phyloP scores from a whole-genome alignment of 768 basidiomycete species.

The Trametes elegans region DNA sequence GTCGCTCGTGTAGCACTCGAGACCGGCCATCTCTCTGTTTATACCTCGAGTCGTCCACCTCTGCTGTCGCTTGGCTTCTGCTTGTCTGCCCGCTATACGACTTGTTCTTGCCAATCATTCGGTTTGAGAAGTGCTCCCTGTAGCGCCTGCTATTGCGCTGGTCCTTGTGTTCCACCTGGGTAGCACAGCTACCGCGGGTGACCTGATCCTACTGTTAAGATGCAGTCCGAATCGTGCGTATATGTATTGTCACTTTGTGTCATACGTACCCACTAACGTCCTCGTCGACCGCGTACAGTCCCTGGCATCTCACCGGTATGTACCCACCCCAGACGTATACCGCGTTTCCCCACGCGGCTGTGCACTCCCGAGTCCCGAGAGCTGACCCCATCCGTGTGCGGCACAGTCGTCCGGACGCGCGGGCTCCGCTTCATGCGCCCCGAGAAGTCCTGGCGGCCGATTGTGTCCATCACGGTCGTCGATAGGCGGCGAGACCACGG shows the following conservation, averaged over 20 bases:
- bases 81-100: not conserved
- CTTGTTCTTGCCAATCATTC: too few relatives aligned
- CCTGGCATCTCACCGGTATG: slow-evolving; percentile 31
- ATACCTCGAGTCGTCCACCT: not conserved
- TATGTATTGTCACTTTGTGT: not conserved
- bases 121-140: too few relatives aligned
- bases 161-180: too few relatives aligned
- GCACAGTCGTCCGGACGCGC: slow-evolving; percentile 39
- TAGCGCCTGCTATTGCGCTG: too few relatives aligned
- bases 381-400: not conserved
- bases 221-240: too few relatives aligned
- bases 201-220: too few relatives aligned
- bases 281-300: slow-evolving; percentile 13
- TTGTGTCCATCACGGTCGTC: slow-evolving; percentile 56
- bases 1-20: not conserved
- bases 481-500: slow-evolving; percentile 30
- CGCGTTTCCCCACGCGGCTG: too few relatives aligned
- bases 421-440: slow-evolving; percentile 45
- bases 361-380: too few relatives aligned
- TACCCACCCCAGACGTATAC: not conserved
- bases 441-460: slow-evolving; percentile 67
- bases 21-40: not conserved
- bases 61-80: too few relatives aligned
- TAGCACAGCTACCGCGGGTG: too few relatives aligned
- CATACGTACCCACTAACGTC: not conserved